Evolutionary conservation across 2,329 filamentous ascomycete genomes (phyloP).

Genomic region (Zalaria obscura): DNA sequence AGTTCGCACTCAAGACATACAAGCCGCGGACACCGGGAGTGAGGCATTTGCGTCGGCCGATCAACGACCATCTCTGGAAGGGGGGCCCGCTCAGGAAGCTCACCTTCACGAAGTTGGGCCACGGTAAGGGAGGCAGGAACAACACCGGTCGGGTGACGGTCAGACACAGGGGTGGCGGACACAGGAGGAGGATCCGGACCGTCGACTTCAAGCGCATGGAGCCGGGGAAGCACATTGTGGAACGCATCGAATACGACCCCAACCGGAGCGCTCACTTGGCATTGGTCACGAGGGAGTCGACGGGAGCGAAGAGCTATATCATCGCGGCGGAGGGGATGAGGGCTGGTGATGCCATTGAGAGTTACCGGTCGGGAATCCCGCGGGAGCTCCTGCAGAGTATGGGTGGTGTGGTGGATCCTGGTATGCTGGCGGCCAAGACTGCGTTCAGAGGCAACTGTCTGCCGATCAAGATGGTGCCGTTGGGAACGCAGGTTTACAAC

Average conservation of each 20-base stretch:
- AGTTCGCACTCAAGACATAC: slow-evolving; percentile 59
- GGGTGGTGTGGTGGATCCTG: slow-evolving; percentile 85
- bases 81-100: slow-evolving; percentile 69
- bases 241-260: slow-evolving; percentile 93
- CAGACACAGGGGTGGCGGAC: slow-evolving; percentile 81
- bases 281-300: slow-evolving; percentile 61
- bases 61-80: slow-evolving; percentile 97
- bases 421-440: slow-evolving; percentile 89
- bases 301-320: slow-evolving; percentile 72
- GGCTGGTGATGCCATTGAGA: slow-evolving; percentile 81
- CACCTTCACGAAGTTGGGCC: slow-evolving; percentile 85
- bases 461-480: slow-evolving; percentile 86
- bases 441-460: slow-evolving; percentile 90
- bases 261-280: slow-evolving; percentile 89
- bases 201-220: slow-evolving; percentile 74
- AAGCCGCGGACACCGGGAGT: slow-evolving; percentile 87
- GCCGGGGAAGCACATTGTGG: slow-evolving; percentile 73
- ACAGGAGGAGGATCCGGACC: slow-evolving; percentile 79
- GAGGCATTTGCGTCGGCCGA: slow-evolving; percentile 76
- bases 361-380: slow-evolving; percentile 81
- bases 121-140: slow-evolving; percentile 85
- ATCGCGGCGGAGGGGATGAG: slow-evolving; percentile 90
- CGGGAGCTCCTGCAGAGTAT: slow-evolving; percentile 75
- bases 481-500: slow-evolving; percentile 86
- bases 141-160: slow-evolving; percentile 75